Evolutionary conservation across 2,329 filamentous ascomycete genomes (phyloP).

Genomic region (Botrytis aclada): DNA sequence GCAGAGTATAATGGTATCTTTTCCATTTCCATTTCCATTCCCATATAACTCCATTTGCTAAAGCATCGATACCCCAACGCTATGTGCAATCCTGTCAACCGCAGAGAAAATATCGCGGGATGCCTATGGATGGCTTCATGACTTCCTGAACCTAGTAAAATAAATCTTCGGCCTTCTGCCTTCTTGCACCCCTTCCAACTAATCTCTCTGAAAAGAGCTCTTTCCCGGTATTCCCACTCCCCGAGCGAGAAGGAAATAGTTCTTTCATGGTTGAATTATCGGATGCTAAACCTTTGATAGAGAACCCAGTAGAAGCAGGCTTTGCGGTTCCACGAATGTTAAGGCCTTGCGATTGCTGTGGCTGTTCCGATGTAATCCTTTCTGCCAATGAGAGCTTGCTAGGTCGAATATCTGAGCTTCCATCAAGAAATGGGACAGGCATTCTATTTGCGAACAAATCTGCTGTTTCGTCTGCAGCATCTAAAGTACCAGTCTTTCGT

Average conservation of each 20-base stretch:
- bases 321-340: slow-evolving; percentile 60
- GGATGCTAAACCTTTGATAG: slow-evolving; percentile 66
- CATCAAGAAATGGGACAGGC: slow-evolving; percentile 49
- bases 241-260: slow-evolving; percentile 64
- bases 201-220: slow-evolving; percentile 64
- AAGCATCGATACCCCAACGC: neutral
- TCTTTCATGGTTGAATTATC: slow-evolving; percentile 54
- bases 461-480: slow-evolving; percentile 52
- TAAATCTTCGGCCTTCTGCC: slow-evolving; percentile 69
- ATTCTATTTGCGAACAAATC: slow-evolving; percentile 50
- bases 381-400: slow-evolving; percentile 26
- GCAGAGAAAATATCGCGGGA: neutral
- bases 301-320: slow-evolving; percentile 48
- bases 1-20: slow-evolving; percentile 13
- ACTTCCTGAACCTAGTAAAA: slow-evolving; percentile 52
- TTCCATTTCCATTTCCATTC: slow-evolving; percentile 7
- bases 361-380: slow-evolving; percentile 33
- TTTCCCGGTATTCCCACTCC: slow-evolving; percentile 58
- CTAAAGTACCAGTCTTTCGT: slow-evolving; percentile 50
- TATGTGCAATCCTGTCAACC: neutral
- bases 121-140: neutral
- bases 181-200: slow-evolving; percentile 54
- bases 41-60: slow-evolving; percentile 11
- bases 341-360: slow-evolving; percentile 43
- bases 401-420: slow-evolving; percentile 36